A percentile compares a stretch with the other conserved stretches of the same genome.
phyloP scores from a whole-genome alignment of 495 filamentous ascomycete species.

The Penicillium chermesinum region DNA sequence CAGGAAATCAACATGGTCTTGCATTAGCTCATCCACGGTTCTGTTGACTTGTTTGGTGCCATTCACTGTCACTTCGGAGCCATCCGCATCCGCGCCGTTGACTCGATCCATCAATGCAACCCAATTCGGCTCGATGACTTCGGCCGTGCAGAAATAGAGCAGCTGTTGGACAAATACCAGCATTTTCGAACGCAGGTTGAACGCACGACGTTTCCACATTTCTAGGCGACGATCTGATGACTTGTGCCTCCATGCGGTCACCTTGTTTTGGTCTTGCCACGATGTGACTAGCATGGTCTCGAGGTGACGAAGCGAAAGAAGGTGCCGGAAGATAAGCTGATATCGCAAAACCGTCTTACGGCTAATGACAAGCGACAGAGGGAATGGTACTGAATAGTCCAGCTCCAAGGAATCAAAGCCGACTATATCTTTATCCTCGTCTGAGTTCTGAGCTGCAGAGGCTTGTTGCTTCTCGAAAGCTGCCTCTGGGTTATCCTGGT shows the following conservation, averaged over 20 bases:
- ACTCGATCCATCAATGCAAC: slow-evolving; percentile 81
- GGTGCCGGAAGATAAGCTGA: slow-evolving; percentile 90
- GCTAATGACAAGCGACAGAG: slow-evolving; percentile 92
- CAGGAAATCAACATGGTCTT: slow-evolving; percentile 97
- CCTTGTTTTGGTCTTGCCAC: slow-evolving; percentile 85
- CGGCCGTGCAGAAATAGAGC: slow-evolving; percentile 91
- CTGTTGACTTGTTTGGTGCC: slow-evolving; percentile 56
- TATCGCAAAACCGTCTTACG: slow-evolving; percentile 94
- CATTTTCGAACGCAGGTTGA: slow-evolving; percentile 90
- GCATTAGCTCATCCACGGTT: slow-evolving; percentile 97
- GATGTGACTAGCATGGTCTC: slow-evolving; percentile 76
- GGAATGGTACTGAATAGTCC: slow-evolving; percentile 92
- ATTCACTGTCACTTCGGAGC: slow-evolving; percentile 43
- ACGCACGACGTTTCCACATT: slow-evolving; percentile 87
- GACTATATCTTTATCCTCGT: slow-evolving; percentile 78
- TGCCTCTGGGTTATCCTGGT: slow-evolving; percentile 68
- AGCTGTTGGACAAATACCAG: slow-evolving; percentile 94
- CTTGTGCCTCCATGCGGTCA: slow-evolving; percentile 78
- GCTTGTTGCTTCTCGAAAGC: slow-evolving; percentile 49
- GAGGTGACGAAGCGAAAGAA: slow-evolving; percentile 80
- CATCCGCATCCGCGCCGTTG: slow-evolving; percentile 54
- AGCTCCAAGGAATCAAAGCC: slow-evolving; percentile 90
- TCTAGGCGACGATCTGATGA: slow-evolving; percentile 70
- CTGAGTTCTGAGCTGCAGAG: slow-evolving; percentile 44
- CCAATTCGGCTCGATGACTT: slow-evolving; percentile 99